phyloP scores from a whole-genome alignment of 768 basidiomycete genomes.

The Lentinula guzmanii region DNA sequence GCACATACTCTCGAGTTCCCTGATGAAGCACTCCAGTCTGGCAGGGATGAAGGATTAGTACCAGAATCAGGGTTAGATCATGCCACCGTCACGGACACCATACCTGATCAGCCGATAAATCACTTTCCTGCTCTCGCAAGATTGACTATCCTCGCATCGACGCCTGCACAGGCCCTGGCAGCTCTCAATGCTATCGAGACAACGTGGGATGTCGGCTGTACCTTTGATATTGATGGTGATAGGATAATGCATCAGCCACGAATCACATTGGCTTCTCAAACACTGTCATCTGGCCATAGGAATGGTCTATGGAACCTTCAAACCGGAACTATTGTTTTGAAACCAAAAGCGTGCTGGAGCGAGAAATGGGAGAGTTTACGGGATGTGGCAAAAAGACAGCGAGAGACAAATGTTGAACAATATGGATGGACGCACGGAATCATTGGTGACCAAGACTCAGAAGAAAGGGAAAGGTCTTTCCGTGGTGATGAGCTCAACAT shows the following conservation, averaged over 20 bases:
- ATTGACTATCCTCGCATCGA: neutral
- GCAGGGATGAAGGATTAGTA: neutral
- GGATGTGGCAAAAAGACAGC: neutral
- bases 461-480: neutral
- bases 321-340: neutral
- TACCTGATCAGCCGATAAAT: too few relatives aligned
- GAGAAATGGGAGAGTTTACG: constrained; percentile 4
- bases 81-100: neutral
- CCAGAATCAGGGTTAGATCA: neutral
- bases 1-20: neutral
- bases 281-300: too few relatives aligned
- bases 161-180: neutral
- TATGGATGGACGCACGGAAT: neutral
- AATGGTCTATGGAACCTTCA: neutral
- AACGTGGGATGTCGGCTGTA: neutral
- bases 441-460: neutral
- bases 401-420: neutral
- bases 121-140: neutral
- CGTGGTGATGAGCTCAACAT: neutral
- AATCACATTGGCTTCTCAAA: too few relatives aligned
- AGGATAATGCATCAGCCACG: too few relatives aligned
- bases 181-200: neutral
- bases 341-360: neutral
- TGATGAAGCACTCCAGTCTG: neutral
- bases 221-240: neutral